Conservation (phyloP, 2,329 filamentous ascomycete species). For the Aspergillus neoniger region DNA sequence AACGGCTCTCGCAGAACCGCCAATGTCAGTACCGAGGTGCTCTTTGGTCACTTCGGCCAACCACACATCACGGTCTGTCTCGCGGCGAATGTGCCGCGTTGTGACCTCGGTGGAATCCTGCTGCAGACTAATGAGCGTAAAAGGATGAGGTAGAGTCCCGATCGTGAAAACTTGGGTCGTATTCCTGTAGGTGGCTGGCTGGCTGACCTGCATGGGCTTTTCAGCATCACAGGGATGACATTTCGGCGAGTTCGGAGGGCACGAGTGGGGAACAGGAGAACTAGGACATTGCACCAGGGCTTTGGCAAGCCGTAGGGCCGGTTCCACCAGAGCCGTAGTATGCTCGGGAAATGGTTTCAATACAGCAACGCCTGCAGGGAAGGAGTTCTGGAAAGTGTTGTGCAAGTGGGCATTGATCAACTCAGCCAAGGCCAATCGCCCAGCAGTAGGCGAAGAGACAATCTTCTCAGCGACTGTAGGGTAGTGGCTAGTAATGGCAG, state of each 20-base stretch:
- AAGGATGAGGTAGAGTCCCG: conserved; percentile 86
- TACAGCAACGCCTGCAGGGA: conserved; percentile 74
- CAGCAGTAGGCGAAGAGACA: conserved; percentile 57
- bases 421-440: conserved; percentile 66
- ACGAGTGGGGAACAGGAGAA: conserved; percentile 72
- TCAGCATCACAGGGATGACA: conserved; percentile 74
- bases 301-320: conserved; percentile 70
- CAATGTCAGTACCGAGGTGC: conserved; percentile 64
- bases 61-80: conserved; percentile 77
- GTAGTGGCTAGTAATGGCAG: conserved; percentile 67
- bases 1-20: conserved; percentile 66
- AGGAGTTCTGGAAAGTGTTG: conserved; percentile 77
- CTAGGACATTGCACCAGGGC: conserved; percentile 74
- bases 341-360: conserved; percentile 76
- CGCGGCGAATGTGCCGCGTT: conserved; percentile 64
- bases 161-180: conserved; percentile 74
- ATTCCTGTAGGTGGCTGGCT: conserved; percentile 70
- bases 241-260: conserved; percentile 75
- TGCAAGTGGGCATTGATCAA: conserved; percentile 87
- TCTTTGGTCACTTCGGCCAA: conserved; percentile 69
- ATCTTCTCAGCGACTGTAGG: conserved; percentile 65
- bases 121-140: conserved; percentile 72
- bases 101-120: conserved; percentile 62
- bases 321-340: conserved; percentile 70
- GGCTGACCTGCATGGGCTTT: conserved; percentile 66